Evolutionary conservation across 176 grass and related monocot genomes (phyloP), one percentile per base, ranked within the genome.

Genomic region (Leersia perrieri): DNA sequence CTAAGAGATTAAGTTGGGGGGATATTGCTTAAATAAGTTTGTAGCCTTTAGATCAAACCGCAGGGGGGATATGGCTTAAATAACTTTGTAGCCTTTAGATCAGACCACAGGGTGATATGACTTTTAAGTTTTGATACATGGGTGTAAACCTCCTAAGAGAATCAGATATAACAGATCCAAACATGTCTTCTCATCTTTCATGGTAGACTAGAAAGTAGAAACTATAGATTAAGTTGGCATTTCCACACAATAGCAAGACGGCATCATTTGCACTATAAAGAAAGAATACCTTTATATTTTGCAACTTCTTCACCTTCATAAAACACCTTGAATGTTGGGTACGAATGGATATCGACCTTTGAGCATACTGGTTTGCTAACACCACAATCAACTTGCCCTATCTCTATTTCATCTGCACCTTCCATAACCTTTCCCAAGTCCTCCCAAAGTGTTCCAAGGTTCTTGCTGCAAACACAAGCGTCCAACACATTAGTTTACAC

Each of bases 301-400:
- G 90, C 92, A 84, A 91, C 77, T 74, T 93, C 96, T 86, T 99
- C 87, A 1, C 92, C 92, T 47, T 93, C 92, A 72, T 93, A 95
- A 72, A 99, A 99, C 30, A 91, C 82, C 45, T 99, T 99, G 65
- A 99, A 99, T 62, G 90, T 95, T 14, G 96, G 96, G 75, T 99
- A 95, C 18, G 96, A 95, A 83, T 95, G 96, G 27, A 95, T 95
- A 68, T 91, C 86, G 38, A 89, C 90, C 86, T 99, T 95, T 18
- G 96, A 82, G 84, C 96, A 99, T 60, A 99, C 84, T 76, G 91
- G 80, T 80, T 91, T 99, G 84, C 83, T 86, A 31, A 70, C 63
- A 82, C 83, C 85, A 60, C 96, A 99, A 60, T 93, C 88, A 8
- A 99, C 92, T 91, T 99, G 72, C 38, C 96, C 96, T 51, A 99